Conservation (phyloP, 2,329 filamentous ascomycete species). For the Fusarium neocosmosporiellum region DNA sequence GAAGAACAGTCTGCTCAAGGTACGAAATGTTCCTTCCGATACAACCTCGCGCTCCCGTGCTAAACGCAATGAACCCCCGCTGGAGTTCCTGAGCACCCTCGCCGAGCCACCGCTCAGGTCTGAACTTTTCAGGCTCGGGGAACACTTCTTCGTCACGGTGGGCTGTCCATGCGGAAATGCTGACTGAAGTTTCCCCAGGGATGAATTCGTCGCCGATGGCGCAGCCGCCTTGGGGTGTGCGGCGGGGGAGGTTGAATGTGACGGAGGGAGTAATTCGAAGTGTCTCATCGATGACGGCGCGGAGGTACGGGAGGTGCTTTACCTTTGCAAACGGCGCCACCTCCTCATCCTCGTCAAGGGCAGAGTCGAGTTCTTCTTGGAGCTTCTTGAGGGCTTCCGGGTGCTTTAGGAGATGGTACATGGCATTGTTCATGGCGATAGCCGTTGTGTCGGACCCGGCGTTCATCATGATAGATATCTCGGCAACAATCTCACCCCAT, state of each 20-base stretch:
- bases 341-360: slow-evolving; percentile 54
- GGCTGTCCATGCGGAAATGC: slow-evolving; percentile 50
- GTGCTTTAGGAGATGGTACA: slow-evolving; percentile 60
- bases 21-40: slow-evolving; percentile 54
- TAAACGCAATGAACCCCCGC: slow-evolving; percentile 54
- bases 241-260: slow-evolving; percentile 31
- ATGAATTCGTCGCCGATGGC: slow-evolving; percentile 47
- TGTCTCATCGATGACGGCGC: slow-evolving; percentile 62
- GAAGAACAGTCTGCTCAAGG: slow-evolving; percentile 57
- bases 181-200: slow-evolving; percentile 51
- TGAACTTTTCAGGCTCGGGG: slow-evolving; percentile 52
- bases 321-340: slow-evolving; percentile 62
- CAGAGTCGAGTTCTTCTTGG: slow-evolving; percentile 57
- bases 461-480: slow-evolving; percentile 64
- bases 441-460: slow-evolving; percentile 64
- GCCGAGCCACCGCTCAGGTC: slow-evolving; percentile 56
- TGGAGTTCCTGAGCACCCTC: slow-evolving; percentile 49
- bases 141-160: slow-evolving; percentile 55
- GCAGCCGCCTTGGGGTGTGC: slow-evolving; percentile 42
- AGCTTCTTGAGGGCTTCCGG: slow-evolving; percentile 47
- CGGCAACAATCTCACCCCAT: slow-evolving; percentile 69
- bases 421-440: slow-evolving; percentile 62
- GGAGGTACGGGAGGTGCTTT: slow-evolving; percentile 62
- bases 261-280: slow-evolving; percentile 37
- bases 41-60: slow-evolving; percentile 53